A percentile compares a stretch with the other conserved stretches of the same genome.
These are phyloP conservation scores for Phanerochaete sordida DNA, from an alignment of 768 basidiomycete species.

Conservation along the genomic window DNA sequence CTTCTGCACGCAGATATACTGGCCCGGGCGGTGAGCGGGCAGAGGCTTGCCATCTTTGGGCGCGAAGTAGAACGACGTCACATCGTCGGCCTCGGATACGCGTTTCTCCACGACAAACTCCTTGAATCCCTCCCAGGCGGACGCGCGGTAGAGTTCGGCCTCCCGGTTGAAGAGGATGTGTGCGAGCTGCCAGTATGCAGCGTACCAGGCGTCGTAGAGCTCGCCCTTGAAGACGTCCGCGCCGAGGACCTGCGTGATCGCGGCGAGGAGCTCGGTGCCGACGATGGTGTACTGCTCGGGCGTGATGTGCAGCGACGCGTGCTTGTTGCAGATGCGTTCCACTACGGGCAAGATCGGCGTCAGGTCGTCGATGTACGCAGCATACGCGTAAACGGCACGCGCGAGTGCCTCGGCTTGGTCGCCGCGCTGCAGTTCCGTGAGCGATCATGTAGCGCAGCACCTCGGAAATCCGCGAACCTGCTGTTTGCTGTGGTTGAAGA, in stretches of 20 bases:
- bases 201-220: conserved; percentile 21
- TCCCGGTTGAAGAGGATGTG: conserved; percentile 22
- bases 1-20: conserved; percentile 22
- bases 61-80: conserved; percentile 22
- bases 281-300: conserved; percentile 23
- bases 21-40: conserved; percentile 16
- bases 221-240: conserved; percentile 16
- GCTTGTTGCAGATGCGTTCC: conserved; percentile 22
- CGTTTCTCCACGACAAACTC: conserved; percentile 18
- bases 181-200: conserved; percentile 23
- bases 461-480: conserved; percentile 8
- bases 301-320: conserved; percentile 22
- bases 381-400: conserved; percentile 17
- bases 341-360: conserved; percentile 20
- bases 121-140: conserved; percentile 20
- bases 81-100: conserved; percentile 19
- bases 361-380: conserved; percentile 21
- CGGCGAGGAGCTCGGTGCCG: conserved; percentile 17
- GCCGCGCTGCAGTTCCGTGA: conserved; percentile 9
- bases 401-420: conserved; percentile 21
- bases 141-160: conserved; percentile 17
- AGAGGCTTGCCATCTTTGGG: conserved; percentile 19
- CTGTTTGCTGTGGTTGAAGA: conserved; percentile 23
- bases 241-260: conserved; percentile 20
- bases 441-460: background rate